Percentiles rank a stretch among this genome's conserved stretches.
Conservation (phyloP, 257 asterid species). For the Cruciata laevipes region DNA sequence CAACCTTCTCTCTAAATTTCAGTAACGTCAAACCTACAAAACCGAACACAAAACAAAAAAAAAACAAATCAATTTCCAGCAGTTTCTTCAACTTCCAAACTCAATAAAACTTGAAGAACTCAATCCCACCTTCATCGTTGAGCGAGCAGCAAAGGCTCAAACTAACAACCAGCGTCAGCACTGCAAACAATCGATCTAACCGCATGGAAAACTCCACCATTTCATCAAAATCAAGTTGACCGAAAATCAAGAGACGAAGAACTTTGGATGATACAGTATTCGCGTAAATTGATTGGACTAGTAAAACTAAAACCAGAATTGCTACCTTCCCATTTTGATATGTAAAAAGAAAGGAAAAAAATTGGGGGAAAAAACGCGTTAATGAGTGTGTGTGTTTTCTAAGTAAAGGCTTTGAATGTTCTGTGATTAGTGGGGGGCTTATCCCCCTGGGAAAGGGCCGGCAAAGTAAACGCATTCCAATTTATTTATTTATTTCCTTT, state of each 20-base stretch:
- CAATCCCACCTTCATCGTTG: slow-evolving; percentile 55
- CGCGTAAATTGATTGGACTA: slow-evolving; percentile 15
- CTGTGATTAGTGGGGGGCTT: slow-evolving; percentile 5
- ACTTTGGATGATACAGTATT: background rate
- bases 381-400: background rate
- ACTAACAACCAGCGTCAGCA: slow-evolving; percentile 18
- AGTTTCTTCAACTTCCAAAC: background rate
- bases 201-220: slow-evolving; percentile 29
- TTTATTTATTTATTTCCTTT: background rate
- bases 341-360: background rate
- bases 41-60: background rate
- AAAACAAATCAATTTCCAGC: background rate
- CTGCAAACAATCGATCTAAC: slow-evolving; percentile 11
- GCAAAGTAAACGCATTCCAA: slow-evolving; percentile 2
- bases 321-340: background rate
- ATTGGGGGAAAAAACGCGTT: background rate
- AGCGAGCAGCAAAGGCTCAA: slow-evolving; percentile 30
- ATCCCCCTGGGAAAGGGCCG: slow-evolving; percentile 1
- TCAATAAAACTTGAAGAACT: background rate
- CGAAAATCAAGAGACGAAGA: slow-evolving; percentile 5
- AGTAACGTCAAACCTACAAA: slow-evolving; percentile 57
- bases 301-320: slow-evolving; percentile 4
- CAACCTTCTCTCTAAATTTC: slow-evolving; percentile 50
- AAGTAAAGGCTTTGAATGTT: slow-evolving; percentile 5
- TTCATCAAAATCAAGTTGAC: slow-evolving; percentile 28